Percentiles rank a stretch among this genome's conserved stretches.
phyloP scores from a whole-genome alignment of 345 rosid genomes.

The thale cress (Arabidopsis thaliana) region TAIR10.1 NC_003076.8:2521501-2522000 shows the following conservation, averaged over 20 bases:
- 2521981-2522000: constrained; percentile 94
- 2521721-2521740: constrained; percentile 18
- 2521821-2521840: constrained; percentile 19
- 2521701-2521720: constrained; percentile 19
- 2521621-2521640: constrained; percentile 29
- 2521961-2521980: constrained; percentile 93
- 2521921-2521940: constrained; percentile 5
- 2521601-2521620: constrained; percentile 19
- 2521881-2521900: background rate
- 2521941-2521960: constrained; percentile 94
- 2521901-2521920: constrained; percentile 29
- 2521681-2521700: constrained; percentile 31
- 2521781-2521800: constrained; percentile 20
- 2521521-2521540: background rate
- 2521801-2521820: constrained; percentile 28
- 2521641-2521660: constrained; percentile 8
- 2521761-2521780: constrained; percentile 39
- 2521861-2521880: constrained; percentile 1
- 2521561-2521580: background rate
- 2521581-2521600: constrained; percentile 15
- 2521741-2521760: background rate
- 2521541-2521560: background rate
- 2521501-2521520: background rate
- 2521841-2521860: constrained; percentile 11
- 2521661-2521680: constrained; percentile 23